phyloP scores from a whole-genome alignment of 148 eudicot genomes.

The Polygonum maritimum region DNA sequence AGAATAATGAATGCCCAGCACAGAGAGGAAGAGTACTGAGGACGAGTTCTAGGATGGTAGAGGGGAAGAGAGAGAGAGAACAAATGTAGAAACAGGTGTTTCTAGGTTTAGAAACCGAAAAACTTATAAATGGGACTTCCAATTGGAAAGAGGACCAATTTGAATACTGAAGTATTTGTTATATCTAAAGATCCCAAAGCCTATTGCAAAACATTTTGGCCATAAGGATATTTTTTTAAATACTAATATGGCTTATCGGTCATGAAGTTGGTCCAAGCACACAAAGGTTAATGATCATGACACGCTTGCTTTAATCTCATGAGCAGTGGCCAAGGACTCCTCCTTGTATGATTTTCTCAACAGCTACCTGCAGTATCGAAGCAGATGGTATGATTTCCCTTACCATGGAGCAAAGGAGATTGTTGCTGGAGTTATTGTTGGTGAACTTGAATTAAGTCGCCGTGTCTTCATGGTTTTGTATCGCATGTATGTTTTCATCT shows the following conservation, averaged over 20 bases:
- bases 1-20: too few species aligned
- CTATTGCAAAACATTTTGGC: too few species aligned
- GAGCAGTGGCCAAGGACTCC: constrained; percentile 66
- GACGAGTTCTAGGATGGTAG: too few species aligned
- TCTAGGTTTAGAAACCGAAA: too few species aligned
- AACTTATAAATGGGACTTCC: neutral
- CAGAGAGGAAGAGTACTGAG: too few species aligned
- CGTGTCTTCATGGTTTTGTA: constrained; percentile 90
- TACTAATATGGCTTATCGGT: neutral
- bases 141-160: neutral
- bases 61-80: too few species aligned
- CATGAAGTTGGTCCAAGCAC: neutral
- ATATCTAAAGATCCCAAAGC: neutral
- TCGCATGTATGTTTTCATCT: constrained; percentile 56
- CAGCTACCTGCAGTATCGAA: constrained; percentile 77
- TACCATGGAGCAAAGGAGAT: constrained; percentile 73
- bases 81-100: too few species aligned
- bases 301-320: neutral
- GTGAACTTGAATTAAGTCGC: constrained; percentile 74
- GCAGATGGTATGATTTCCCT: constrained; percentile 95
- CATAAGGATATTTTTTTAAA: neutral
- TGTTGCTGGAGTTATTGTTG: constrained; percentile 92
- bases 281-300: neutral
- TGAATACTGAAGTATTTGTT: neutral
- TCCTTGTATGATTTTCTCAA: constrained; percentile 75